These are phyloP conservation scores for Pseudozyma tsukubaensis DNA, from an alignment of 1,284 basidiomycete genomes.

Conservation along the genomic window DNA sequence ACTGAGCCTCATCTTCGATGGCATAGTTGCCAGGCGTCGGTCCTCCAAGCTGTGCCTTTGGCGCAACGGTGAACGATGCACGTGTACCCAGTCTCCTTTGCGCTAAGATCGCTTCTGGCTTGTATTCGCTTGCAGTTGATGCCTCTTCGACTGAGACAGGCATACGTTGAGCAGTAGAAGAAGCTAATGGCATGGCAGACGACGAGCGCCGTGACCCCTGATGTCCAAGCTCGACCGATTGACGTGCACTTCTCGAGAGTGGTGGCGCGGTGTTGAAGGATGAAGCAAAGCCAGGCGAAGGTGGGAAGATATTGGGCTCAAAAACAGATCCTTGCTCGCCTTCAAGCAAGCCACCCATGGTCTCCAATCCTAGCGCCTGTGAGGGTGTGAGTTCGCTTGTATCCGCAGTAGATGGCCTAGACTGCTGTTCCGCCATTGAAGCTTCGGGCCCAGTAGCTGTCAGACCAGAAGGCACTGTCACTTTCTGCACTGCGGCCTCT, in stretches of 20 bases:
- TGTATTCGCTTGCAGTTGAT: background rate
- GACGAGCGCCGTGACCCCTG: background rate
- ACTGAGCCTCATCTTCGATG: background rate
- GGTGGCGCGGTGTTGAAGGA: conserved; percentile 3
- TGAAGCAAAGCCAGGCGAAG: conserved; percentile 9
- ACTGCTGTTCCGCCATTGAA: background rate
- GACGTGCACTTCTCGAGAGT: conserved; percentile 23
- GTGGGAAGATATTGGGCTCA: conserved; percentile 10
- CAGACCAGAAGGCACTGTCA: conserved; percentile 3
- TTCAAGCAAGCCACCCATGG: conserved; percentile 22
- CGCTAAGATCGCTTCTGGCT: background rate
- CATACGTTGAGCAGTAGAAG: background rate
- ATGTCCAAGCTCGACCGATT: conserved; percentile 15
- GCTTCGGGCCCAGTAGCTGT: background rate
- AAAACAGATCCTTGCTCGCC: conserved; percentile 38
- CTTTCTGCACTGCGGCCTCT: conserved; percentile 7
- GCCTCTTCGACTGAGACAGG: background rate
- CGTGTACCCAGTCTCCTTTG: conserved; percentile 7
- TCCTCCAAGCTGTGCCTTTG: background rate
- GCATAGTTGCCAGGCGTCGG: background rate
- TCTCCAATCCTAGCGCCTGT: conserved; percentile 4
- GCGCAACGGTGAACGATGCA: conserved; percentile 10
- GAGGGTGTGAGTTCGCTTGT: background rate
- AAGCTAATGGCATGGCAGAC: conserved; percentile 3
- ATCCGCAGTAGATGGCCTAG: background rate